Evolutionary conservation across 139 green algal genomes (phyloP), one percentile per base, ranked within the genome.

Genomic region (Chlorella sp.): DNA sequence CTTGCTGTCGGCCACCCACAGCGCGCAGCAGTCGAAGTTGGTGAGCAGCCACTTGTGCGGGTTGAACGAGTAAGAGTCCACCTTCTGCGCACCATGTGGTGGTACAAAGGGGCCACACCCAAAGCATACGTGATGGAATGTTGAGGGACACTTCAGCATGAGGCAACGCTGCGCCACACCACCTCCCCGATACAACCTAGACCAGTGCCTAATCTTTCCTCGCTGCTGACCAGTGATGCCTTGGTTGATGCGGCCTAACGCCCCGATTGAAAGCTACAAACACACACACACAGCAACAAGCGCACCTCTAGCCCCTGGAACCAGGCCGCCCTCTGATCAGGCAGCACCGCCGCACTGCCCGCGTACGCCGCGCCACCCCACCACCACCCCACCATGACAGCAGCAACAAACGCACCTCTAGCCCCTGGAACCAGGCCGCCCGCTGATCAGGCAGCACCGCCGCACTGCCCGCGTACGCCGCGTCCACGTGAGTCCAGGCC

Each of bases 21-120:
- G 70, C 2, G 73, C 73, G 71, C 74, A 86, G 78, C 91, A 96
- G 83, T 97, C 91, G 74, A 96, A 96, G 67, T 89, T 93, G 31
- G 74, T 87, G 31, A 96, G 83, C 80, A 96, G 77, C 87, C 87
- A 88, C 76, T 92, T 92, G 87, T 95, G 90, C 2, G 83, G 76
- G 79, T 94, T 97, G 76, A 93, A 90, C 49, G 34, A 75, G 74
- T 91, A 88, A 49, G 63, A 82, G 71, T 92, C 76, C 4, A 81
- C 75, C 22, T 24, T 67, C 26, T 73, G 78, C 62, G 75, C 31
- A 2, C 33, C 49, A 6, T 3, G 36, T 22, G 27, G 26, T 6
- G 17, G 27, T n/a, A 22, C 55, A 64, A 22, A 10, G 4, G 27
- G 26, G 42, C 42, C 14, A 29, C 10, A 26, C 6, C 27, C 4